Conservation (phyloP, 768 basidiomycete genomes). For the Leccinum barrowsii region DNA sequence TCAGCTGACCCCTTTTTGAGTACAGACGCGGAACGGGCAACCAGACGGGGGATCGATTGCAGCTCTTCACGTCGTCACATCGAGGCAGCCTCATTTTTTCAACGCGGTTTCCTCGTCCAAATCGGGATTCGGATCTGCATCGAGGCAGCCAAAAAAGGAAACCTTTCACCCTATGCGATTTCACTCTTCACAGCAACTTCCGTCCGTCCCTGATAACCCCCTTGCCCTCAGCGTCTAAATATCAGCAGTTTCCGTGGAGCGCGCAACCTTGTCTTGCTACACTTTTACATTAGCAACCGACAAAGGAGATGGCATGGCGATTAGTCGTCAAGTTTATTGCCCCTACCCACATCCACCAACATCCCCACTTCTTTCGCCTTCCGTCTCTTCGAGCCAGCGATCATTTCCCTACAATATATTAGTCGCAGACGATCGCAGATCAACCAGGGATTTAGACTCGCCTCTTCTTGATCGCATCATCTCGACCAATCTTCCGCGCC, state of each 20-base stretch:
- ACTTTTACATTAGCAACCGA: constrained; percentile 2
- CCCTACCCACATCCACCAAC: background rate
- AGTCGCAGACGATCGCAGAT: background rate
- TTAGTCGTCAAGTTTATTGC: background rate
- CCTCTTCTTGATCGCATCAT: constrained; percentile 73
- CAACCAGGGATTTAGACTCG: constrained; percentile 22
- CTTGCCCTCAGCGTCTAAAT: background rate
- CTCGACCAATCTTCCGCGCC: constrained; percentile 64
- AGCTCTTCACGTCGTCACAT: constrained; percentile 39
- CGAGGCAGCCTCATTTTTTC: constrained; percentile 36
- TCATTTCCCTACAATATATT: constrained; percentile 61
- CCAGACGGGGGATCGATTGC: constrained; percentile 9
- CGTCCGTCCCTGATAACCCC: background rate
- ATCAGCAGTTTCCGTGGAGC: background rate
- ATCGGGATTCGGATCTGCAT: constrained; percentile 30
- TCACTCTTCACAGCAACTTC: constrained; percentile 1
- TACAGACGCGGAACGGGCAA: constrained; percentile 20
- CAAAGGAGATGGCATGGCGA: constrained; percentile 9
- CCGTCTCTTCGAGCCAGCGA: constrained; percentile 67
- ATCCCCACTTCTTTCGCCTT: constrained; percentile 36
- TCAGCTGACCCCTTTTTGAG: constrained; percentile 30
- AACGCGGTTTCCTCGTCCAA: constrained; percentile 22
- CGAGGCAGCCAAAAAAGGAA: constrained; percentile 17
- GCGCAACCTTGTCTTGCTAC: background rate
- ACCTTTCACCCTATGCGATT: constrained; percentile 3